A percentile compares a stretch with the other conserved stretches of the same genome.
These are phyloP conservation scores for Lipomyces chichibuensis DNA, from an alignment of 805 yeast species.

Conservation along the genomic window DNA sequence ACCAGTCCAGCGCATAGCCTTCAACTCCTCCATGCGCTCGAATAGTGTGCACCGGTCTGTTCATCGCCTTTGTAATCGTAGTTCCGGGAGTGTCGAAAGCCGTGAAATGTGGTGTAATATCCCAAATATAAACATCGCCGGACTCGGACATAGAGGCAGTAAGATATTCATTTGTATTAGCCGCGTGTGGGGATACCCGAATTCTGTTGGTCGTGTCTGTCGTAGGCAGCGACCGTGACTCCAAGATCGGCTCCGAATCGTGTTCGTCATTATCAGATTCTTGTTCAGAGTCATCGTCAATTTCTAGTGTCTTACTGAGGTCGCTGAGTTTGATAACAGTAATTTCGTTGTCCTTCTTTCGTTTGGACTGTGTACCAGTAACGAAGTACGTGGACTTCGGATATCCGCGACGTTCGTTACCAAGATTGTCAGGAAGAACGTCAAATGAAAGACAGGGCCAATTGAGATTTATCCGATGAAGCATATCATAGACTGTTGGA, in stretches of 20 bases:
- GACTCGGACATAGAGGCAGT: slow-evolving; percentile 87
- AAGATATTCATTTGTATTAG: slow-evolving; percentile 73
- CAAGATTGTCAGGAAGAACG: slow-evolving; percentile 80
- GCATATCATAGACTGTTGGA: slow-evolving; percentile 93
- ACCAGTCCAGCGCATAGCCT: slow-evolving; percentile 97
- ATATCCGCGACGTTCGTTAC: slow-evolving; percentile 82
- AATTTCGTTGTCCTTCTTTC: slow-evolving; percentile 84
- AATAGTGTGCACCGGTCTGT: slow-evolving; percentile 80
- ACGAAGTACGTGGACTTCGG: slow-evolving; percentile 86
- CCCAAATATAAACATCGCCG: slow-evolving; percentile 88
- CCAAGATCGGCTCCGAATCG: slow-evolving; percentile 82
- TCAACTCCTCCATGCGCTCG: slow-evolving; percentile 90
- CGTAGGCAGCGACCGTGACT: slow-evolving; percentile 76
- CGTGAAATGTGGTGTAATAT: slow-evolving; percentile 73
- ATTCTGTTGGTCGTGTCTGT: slow-evolving; percentile 86
- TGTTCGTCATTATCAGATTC: slow-evolving; percentile 57
- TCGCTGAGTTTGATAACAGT: slow-evolving; percentile 81
- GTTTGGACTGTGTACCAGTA: slow-evolving; percentile 92
- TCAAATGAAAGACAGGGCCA: slow-evolving; percentile 98
- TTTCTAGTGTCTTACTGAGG: slow-evolving; percentile 81
- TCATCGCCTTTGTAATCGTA: slow-evolving; percentile 72
- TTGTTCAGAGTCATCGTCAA: slow-evolving; percentile 75
- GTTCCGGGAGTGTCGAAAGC: slow-evolving; percentile 90
- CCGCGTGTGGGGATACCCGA: slow-evolving; percentile 78
- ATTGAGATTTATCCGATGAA: slow-evolving; percentile 88